phyloP scores from a whole-genome alignment of 2,329 filamentous ascomycete genomes.

The Nannizziopsis barbatae region DNA sequence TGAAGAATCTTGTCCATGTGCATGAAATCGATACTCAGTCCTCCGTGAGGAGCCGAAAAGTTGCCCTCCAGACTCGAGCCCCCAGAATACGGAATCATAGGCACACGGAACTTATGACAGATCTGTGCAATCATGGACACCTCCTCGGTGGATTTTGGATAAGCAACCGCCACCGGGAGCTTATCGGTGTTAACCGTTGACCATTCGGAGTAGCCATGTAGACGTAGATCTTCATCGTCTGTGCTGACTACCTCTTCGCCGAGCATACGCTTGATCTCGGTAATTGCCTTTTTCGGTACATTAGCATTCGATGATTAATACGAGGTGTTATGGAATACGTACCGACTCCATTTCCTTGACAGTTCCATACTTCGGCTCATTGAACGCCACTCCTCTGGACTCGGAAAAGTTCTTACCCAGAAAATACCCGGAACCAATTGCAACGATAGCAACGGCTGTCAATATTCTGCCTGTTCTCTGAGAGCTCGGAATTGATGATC shows the following conservation, averaged over 20 bases:
- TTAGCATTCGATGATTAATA: constrained; percentile 3
- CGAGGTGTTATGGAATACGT: not conserved
- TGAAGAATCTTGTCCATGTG: constrained; percentile 74
- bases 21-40: constrained; percentile 79
- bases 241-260: constrained; percentile 52
- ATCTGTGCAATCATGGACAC: constrained; percentile 55
- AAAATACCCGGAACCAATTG: constrained; percentile 43
- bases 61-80: constrained; percentile 82
- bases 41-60: constrained; percentile 75
- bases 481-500: not conserved
- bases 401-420: constrained; percentile 37
- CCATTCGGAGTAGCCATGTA: constrained; percentile 61
- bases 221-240: constrained; percentile 52
- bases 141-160: constrained; percentile 53
- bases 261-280: constrained; percentile 42
- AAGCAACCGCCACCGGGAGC: constrained; percentile 54
- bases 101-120: constrained; percentile 68
- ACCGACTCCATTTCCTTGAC: constrained; percentile 33
- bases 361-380: constrained; percentile 30
- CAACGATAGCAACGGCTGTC: constrained; percentile 37
- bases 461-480: constrained; percentile 20
- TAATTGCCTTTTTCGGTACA: constrained; percentile 40
- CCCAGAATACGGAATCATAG: constrained; percentile 77
- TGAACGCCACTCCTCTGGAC: constrained; percentile 21
- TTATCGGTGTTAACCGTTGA: constrained; percentile 55